Base-by-base conservation (phyloP, 768 basidiomycete species). In the Myochromella boudieri region DNA sequence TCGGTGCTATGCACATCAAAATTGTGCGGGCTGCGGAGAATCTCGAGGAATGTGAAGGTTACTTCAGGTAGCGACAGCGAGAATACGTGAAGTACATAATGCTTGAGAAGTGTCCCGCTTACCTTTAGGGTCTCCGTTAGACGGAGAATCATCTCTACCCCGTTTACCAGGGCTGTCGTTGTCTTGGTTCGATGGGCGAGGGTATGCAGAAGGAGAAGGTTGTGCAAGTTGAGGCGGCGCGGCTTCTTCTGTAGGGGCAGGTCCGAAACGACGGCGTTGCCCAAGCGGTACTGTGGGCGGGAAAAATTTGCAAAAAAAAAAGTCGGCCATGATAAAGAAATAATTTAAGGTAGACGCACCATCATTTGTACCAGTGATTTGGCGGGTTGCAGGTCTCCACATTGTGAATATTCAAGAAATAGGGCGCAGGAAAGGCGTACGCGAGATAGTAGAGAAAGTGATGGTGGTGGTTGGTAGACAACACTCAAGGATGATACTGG, bases 341-440 rank as follows among this genome's bases (percentile, higher is more conserved):
- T 44, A 25, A 21, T 39, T 38, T 8, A 11, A 39, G 31, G n/a
- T n/a, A 34, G 25, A 69, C 81, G 58, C 29, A 90, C 92, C 87
- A 36, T 95, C 93, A 58, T 97, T 97, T 17, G 93, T 95, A 47
- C 93, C 94, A 29, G 90, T 90, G 22, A 94, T 87, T 68, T 91
- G 86, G 56, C 84, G 84, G 47, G 91, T 91, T 53, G 91, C 88
- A 46, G 89, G 89, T 68, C 84, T 85, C 88, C 90, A 92, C 90
- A 92, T 91, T 53, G 59, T 67, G 58, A 39, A 55, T 62, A 67
- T 64, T 60, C 66, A 68, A 67, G 69, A 69, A 70, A 68, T 51
- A 53, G 54, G 44, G 45, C 43, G 58, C 55, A 52, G 56, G 57
- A 48, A 49, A 38, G n/a, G n/a, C 42, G 48, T 52, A 48, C 46